These are phyloP conservation scores for Fusarium goolgardi DNA, from an alignment of 2,329 filamentous ascomycete species.

Conservation along the genomic window DNA sequence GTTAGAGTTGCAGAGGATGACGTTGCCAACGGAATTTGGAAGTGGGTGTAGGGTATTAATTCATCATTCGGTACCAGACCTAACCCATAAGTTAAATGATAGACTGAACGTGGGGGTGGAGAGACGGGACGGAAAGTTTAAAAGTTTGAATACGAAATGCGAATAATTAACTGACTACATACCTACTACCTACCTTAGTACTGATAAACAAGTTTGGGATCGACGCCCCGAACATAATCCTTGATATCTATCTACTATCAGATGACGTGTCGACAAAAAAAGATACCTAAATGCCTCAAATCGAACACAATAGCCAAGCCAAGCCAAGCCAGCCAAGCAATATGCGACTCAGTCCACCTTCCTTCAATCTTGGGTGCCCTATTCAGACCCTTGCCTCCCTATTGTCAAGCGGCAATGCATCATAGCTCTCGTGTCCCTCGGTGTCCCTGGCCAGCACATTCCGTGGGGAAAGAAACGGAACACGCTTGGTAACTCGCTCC, in stretches of 20 bases:
- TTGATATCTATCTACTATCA: neutral
- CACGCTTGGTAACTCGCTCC: constrained; percentile 51
- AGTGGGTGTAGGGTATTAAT: neutral
- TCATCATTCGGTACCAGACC: neutral
- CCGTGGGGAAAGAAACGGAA: constrained; percentile 51
- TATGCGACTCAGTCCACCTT: neutral
- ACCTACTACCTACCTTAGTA: no score
- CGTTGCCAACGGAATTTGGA: neutral
- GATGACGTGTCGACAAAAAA: neutral
- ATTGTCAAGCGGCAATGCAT: constrained; percentile 17
- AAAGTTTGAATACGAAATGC: constrained; percentile 29
- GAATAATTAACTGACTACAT: constrained; percentile 5
- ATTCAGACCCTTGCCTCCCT: neutral
- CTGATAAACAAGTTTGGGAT: neutral
- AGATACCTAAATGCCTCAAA: neutral
- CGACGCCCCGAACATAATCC: neutral
- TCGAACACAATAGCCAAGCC: neutral
- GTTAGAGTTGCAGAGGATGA: neutral
- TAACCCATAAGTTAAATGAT: no score
- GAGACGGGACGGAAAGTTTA: constrained; percentile 1
- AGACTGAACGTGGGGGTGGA: neutral
- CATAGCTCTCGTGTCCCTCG: neutral
- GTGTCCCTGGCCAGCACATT: no score
- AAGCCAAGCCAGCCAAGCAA: neutral
- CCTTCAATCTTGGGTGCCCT: constrained; percentile 1